Evolutionary conservation across 2,329 filamentous ascomycete genomes (phyloP).

Genomic region (Byssochlamys sp.): DNA sequence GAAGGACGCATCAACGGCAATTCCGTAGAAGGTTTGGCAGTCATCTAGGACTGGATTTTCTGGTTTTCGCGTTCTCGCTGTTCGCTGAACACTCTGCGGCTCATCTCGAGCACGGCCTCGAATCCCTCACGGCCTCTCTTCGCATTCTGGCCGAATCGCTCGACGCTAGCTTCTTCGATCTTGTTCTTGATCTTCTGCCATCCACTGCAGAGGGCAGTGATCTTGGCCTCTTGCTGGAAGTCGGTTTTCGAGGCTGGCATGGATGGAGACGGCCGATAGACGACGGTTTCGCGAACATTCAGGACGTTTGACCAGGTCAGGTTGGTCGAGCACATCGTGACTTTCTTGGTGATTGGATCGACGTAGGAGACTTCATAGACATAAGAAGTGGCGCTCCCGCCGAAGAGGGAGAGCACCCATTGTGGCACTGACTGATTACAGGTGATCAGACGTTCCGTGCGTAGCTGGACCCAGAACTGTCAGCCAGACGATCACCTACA

Average conservation of each 20-base stretch:
- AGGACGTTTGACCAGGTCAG: constrained; percentile 85
- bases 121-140: constrained; percentile 85
- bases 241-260: constrained; percentile 54
- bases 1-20: constrained; percentile 3
- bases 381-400: constrained; percentile 68
- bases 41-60: constrained; percentile 20
- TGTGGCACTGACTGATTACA: constrained; percentile 40
- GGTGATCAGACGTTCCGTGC: constrained; percentile 58
- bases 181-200: constrained; percentile 96
- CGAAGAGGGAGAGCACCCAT: constrained; percentile 65
- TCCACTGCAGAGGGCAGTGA: constrained; percentile 87
- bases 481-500: neutral
- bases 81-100: constrained; percentile 79
- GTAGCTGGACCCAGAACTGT: constrained; percentile 41
- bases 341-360: constrained; percentile 68
- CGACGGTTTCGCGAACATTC: constrained; percentile 83
- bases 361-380: constrained; percentile 96
- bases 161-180: constrained; percentile 85
- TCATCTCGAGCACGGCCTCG: constrained; percentile 88
- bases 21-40: neutral
- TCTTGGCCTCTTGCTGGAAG: constrained; percentile 81
- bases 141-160: constrained; percentile 84
- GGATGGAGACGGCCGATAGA: constrained; percentile 58
- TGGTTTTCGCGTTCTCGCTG: constrained; percentile 59
- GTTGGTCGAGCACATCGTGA: constrained; percentile 95